Evolutionary conservation across 306 rosid species (phyloP).

Genomic region (Dryas drummondii): DNA sequence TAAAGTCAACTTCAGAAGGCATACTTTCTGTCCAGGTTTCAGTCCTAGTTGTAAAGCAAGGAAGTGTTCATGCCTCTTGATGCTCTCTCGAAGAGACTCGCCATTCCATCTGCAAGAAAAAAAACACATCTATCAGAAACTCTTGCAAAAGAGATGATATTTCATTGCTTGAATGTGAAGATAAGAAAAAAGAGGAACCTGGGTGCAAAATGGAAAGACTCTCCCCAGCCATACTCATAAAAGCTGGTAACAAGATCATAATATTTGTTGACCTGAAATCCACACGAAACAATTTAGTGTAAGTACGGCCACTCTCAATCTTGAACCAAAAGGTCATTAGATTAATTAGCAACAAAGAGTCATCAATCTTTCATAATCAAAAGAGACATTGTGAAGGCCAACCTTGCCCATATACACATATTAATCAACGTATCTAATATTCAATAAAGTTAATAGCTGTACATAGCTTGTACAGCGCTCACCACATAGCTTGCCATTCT

Average conservation of each 20-base stretch:
- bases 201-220: slow-evolving; percentile 92
- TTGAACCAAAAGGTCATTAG: neutral
- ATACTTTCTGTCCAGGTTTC: slow-evolving; percentile 87
- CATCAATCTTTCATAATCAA: neutral
- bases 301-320: slow-evolving; percentile 9
- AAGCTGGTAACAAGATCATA: slow-evolving; percentile 93
- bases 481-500: neutral
- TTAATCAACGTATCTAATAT: neutral
- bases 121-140: slow-evolving; percentile 1
- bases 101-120: slow-evolving; percentile 64
- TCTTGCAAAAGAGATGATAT: neutral
- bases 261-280: slow-evolving; percentile 85
- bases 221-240: slow-evolving; percentile 99
- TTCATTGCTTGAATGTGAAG: neutral
- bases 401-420: neutral
- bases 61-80: slow-evolving; percentile 92
- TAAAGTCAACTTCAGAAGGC: slow-evolving; percentile 18
- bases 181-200: slow-evolving; percentile 40
- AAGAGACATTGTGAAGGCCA: neutral
- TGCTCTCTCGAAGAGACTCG: slow-evolving; percentile 90
- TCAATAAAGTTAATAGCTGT: neutral
- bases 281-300: slow-evolving; percentile 20
- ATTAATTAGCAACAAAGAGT: neutral
- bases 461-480: neutral
- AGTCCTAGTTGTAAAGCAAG: slow-evolving; percentile 81